A percentile compares a stretch with the other conserved stretches of the same genome.
These are phyloP conservation scores for Xylariaceae sp. DNA, from an alignment of 2,329 filamentous ascomycete species.

Conservation along the genomic window DNA sequence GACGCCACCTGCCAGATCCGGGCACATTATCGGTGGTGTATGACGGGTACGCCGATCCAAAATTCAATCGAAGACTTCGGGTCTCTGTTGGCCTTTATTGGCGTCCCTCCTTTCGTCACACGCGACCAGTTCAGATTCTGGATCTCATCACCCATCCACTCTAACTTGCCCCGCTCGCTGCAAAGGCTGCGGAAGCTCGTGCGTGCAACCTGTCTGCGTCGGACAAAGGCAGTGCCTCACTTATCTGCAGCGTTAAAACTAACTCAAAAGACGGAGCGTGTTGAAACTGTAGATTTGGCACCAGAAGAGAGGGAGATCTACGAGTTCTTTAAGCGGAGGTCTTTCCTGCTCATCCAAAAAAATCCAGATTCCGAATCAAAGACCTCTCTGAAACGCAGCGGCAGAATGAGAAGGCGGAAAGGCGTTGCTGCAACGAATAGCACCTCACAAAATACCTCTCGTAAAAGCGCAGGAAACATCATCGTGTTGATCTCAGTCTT, in stretches of 20 bases:
- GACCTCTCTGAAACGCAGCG: no score
- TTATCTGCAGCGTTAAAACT: conserved; percentile 23
- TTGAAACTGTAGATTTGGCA: not conserved
- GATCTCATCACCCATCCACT: not conserved
- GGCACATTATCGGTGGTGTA: conserved; percentile 46
- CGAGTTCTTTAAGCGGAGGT: conserved; percentile 10
- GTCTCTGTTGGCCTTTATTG: conserved; percentile 44
- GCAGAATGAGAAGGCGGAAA: no score
- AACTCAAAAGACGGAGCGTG: conserved; percentile 24
- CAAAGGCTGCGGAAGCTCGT: not conserved
- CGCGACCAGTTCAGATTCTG: no score
- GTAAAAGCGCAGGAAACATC: conserved; percentile 25
- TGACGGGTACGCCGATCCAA: conserved; percentile 51
- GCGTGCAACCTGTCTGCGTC: conserved; percentile 40
- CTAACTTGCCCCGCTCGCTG: no score
- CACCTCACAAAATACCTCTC: not conserved
- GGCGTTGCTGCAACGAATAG: no score
- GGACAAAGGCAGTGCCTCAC: conserved; percentile 35
- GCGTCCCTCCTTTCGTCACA: conserved; percentile 36
- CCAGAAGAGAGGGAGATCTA: not conserved
- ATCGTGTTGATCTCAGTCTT: conserved; percentile 37
- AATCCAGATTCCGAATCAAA: no score
- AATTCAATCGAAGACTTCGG: conserved; percentile 50
- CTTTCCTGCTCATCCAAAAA: conserved; percentile 10
- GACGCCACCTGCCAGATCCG: conserved; percentile 36